A percentile compares a stretch with the other conserved stretches of the same genome.
Evolutionary conservation across 2,329 filamentous ascomycete genomes (phyloP).

Genomic region (Fusarium fracticaudum): DNA sequence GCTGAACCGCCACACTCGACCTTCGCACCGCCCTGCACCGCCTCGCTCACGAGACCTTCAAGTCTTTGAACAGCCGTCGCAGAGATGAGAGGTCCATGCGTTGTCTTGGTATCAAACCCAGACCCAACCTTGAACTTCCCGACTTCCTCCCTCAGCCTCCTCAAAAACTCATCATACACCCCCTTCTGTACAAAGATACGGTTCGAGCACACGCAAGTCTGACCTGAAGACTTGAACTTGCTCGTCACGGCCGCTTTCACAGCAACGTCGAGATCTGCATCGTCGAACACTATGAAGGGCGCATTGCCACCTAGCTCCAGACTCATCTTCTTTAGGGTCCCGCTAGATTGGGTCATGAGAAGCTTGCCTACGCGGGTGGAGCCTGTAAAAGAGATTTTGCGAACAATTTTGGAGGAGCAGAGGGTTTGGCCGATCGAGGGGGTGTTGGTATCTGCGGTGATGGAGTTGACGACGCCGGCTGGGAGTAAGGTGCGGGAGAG

Average conservation of each 20-base stretch:
- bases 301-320: slow-evolving; percentile 79
- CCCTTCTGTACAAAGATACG: slow-evolving; percentile 77
- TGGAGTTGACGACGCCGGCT: slow-evolving; percentile 57
- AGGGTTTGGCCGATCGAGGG: slow-evolving; percentile 70
- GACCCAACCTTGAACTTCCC: slow-evolving; percentile 65
- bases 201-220: slow-evolving; percentile 89
- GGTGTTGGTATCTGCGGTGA: slow-evolving; percentile 73
- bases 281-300: slow-evolving; percentile 65
- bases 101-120: slow-evolving; percentile 70
- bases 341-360: slow-evolving; percentile 76
- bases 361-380: slow-evolving; percentile 58
- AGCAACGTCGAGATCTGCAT: slow-evolving; percentile 72
- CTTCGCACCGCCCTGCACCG: neutral
- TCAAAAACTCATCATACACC: slow-evolving; percentile 76
- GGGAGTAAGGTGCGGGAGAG: neutral
- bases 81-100: slow-evolving; percentile 66
- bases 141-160: slow-evolving; percentile 62
- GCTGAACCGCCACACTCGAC: neutral
- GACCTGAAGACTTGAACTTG: slow-evolving; percentile 89
- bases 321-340: slow-evolving; percentile 71
- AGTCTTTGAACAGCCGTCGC: neutral
- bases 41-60: neutral
- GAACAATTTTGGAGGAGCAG: slow-evolving; percentile 69
- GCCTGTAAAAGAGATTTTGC: slow-evolving; percentile 80
- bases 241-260: slow-evolving; percentile 65